Conservation (phyloP, 352 stramenopile species). For the Globisporangium lucens region DNA sequence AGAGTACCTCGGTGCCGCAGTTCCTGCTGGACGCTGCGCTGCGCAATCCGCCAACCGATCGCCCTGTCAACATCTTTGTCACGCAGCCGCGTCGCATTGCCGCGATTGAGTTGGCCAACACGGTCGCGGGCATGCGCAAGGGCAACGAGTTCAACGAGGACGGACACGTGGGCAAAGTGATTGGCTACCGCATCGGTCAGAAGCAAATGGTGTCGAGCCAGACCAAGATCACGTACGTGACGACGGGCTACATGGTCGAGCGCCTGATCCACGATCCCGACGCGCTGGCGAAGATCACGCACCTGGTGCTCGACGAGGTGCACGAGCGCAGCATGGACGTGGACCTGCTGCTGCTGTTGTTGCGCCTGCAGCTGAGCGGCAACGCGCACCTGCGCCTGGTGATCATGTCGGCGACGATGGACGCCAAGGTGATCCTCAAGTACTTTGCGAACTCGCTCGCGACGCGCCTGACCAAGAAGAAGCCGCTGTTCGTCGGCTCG, state of each 20-base stretch:
- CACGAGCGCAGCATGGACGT: constrained; percentile 95
- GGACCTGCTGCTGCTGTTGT: constrained; percentile 93
- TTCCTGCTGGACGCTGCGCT: constrained; percentile 86
- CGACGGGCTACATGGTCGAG: constrained; percentile 96
- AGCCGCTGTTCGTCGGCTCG: constrained; percentile 80
- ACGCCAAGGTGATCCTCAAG: constrained; percentile 88
- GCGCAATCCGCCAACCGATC: constrained; percentile 18
- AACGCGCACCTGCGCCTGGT: constrained; percentile 84
- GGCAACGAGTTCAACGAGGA: constrained; percentile 66
- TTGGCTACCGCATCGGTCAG: constrained; percentile 88
- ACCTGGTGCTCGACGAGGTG: constrained; percentile 97
- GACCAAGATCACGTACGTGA: constrained; percentile 95
- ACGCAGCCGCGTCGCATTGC: constrained; percentile 95
- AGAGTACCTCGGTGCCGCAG: constrained; percentile 93
- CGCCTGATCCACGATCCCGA: constrained; percentile 92
- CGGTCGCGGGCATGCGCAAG: constrained; percentile 92
- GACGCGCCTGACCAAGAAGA: constrained; percentile 43
- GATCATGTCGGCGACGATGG: constrained; percentile 97
- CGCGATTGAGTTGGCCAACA: constrained; percentile 80
- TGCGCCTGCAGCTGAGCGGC: constrained; percentile 70
- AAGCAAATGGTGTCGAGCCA: constrained; percentile 87
- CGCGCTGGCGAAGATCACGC: constrained; percentile 85
- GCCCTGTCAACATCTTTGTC: constrained; percentile 92
- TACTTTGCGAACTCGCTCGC: constrained; percentile 75
- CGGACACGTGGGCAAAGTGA: constrained; percentile 54